Conservation (phyloP, 805 yeast genomes). For the Ascoidea tarda region DNA sequence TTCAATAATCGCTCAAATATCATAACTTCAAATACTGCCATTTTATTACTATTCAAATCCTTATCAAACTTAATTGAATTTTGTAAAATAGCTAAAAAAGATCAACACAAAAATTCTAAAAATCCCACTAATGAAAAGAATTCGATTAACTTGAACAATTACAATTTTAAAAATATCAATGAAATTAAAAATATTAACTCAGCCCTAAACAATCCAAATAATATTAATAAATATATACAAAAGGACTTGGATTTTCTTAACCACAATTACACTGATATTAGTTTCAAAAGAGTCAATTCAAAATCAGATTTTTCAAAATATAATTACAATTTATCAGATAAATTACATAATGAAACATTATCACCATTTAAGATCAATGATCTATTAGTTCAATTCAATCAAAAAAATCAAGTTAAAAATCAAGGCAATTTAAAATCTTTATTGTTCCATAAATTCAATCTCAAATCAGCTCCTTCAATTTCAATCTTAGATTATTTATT, state of each 20-base stretch:
- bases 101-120: too few species aligned
- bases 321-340: background rate
- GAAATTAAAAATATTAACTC: background rate
- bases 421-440: background rate
- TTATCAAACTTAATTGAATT: too few species aligned
- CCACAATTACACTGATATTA: background rate
- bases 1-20: background rate
- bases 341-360: background rate
- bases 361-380: background rate
- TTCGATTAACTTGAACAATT: background rate
- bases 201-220: background rate
- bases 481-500: slow-evolving; percentile 14
- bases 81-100: too few species aligned
- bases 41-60: background rate
- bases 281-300: too few species aligned
- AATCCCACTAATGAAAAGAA: too few species aligned
- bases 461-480: slow-evolving; percentile 13
- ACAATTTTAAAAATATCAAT: background rate
- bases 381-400: too few species aligned
- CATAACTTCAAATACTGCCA: background rate
- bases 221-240: too few species aligned
- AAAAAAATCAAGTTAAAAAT: background rate
- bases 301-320: too few species aligned
- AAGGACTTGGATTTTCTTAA: background rate
- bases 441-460: slow-evolving; percentile 13